Evolutionary conservation across 176 grass and related monocot species (phyloP).

Genomic region (Tuctoria greenei): DNA sequence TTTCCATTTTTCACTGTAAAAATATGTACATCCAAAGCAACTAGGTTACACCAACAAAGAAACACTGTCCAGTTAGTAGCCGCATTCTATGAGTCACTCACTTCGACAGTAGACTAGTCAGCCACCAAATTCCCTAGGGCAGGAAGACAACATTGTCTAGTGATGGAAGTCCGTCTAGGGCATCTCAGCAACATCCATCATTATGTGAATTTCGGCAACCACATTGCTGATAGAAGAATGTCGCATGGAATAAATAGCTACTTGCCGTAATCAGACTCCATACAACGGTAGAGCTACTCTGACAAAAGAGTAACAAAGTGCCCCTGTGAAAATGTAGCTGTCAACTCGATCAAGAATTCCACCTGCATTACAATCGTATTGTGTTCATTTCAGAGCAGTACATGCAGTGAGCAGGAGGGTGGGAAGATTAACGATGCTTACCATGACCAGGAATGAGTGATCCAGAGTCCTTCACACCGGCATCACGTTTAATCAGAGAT

Average conservation of each 20-base stretch:
- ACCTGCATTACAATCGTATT: conserved; percentile 54
- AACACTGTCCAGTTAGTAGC: not conserved
- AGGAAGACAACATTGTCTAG: not conserved
- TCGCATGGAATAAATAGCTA: not conserved
- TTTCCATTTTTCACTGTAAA: no score
- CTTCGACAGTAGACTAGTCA: not conserved
- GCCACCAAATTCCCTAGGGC: not conserved
- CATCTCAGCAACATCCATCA: conserved; percentile 14
- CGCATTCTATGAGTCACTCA: not conserved
- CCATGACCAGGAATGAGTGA: conserved; percentile 98
- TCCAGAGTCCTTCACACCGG: conserved; percentile 96
- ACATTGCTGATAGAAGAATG: not conserved
- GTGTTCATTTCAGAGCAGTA: conserved; percentile 14
- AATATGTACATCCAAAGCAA: conserved; percentile 43
- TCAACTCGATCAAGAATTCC: conserved; percentile 96
- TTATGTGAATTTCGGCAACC: not conserved
- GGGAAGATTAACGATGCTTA: conserved; percentile 31
- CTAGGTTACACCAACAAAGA: conserved; percentile 3
- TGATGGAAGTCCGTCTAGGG: not conserved
- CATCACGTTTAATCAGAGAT: conserved; percentile 92
- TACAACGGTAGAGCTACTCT: conserved; percentile 73
- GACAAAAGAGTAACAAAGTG: conserved; percentile 93
- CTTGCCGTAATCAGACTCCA: conserved; percentile 50
- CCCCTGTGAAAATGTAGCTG: conserved; percentile 97
- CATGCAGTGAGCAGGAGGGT: not conserved